Conservation (phyloP, 2,329 filamentous ascomycete genomes). For the Cercospora sp. region DNA sequence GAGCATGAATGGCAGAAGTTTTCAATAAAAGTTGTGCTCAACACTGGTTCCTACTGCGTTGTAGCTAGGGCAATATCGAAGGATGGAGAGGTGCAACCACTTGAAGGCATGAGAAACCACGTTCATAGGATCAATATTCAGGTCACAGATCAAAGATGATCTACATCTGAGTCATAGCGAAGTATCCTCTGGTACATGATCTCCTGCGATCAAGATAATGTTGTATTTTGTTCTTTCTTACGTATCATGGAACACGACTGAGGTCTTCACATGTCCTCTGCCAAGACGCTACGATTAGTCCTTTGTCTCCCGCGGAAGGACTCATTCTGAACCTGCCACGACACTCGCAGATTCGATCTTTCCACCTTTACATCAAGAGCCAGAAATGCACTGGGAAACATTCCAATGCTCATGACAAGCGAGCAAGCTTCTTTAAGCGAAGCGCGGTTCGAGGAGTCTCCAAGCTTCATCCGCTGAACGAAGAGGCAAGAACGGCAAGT, state of each 20-base stretch:
- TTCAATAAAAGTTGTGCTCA: neutral
- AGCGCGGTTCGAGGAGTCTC: neutral
- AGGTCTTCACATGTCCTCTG: neutral
- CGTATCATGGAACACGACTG: neutral
- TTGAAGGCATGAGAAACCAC: slow-evolving; percentile 31
- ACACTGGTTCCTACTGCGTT: slow-evolving; percentile 8
- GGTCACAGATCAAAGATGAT: slow-evolving; percentile 7
- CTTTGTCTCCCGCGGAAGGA: neutral
- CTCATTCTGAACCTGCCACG: neutral
- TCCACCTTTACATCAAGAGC: neutral
- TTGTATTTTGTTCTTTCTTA: neutral
- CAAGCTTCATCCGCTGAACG: neutral
- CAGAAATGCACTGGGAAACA: neutral
- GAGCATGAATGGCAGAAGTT: slow-evolving; percentile 29
- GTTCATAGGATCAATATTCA: slow-evolving; percentile 29
- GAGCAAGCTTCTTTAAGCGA: neutral
- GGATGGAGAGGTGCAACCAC: slow-evolving; percentile 26
- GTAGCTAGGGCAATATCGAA: slow-evolving; percentile 23
- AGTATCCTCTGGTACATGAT: neutral
- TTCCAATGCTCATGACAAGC: neutral
- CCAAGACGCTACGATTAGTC: neutral
- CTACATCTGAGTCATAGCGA: neutral
- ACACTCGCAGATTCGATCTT: neutral
- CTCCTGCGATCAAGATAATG: neutral
- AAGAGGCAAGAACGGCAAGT: neutral